Conservation (phyloP, 78 protist genomes). For the Dictyostelium discoideum region DNA sequence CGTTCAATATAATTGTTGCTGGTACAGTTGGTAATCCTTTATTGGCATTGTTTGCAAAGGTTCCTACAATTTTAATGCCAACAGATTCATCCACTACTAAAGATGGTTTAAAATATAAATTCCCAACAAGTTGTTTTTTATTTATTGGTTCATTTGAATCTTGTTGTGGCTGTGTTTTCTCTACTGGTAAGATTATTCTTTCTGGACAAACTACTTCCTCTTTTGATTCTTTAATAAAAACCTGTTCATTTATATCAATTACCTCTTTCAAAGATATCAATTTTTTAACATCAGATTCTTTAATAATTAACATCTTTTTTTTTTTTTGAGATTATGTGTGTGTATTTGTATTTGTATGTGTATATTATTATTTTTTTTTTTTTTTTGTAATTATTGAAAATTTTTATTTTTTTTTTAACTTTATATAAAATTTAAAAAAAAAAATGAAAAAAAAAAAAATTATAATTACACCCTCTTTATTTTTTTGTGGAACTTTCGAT, state of each 20-base stretch:
- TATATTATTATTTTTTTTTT: background rate
- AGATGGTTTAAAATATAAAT: constrained; percentile 39
- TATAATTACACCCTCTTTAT: too few relatives aligned
- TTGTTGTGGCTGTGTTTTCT: background rate
- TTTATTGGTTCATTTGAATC: background rate
- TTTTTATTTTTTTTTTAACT: background rate
- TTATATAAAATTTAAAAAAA: background rate
- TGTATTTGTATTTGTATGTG: background rate
- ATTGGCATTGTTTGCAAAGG: background rate
- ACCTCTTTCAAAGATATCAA: constrained; percentile 2
- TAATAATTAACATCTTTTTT: constrained; percentile 34
- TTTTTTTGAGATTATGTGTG: background rate
- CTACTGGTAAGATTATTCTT: constrained; percentile 1
- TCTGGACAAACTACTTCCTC: constrained; percentile 1
- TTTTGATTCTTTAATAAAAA: constrained; percentile 17
- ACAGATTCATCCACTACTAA: constrained; percentile 2
- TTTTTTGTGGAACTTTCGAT: background rate
- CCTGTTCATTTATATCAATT: constrained; percentile 40
- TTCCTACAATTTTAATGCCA: constrained; percentile 34
- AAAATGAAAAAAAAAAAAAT: too few relatives aligned
- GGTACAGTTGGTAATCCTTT: constrained; percentile 58
- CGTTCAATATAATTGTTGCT: constrained; percentile 38
- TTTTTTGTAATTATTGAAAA: too few relatives aligned
- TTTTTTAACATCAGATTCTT: constrained; percentile 19
- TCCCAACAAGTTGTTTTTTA: background rate